Base-by-base conservation (phyloP, 768 basidiomycete genomes). In the Pleurotus pulmonarius region DNA sequence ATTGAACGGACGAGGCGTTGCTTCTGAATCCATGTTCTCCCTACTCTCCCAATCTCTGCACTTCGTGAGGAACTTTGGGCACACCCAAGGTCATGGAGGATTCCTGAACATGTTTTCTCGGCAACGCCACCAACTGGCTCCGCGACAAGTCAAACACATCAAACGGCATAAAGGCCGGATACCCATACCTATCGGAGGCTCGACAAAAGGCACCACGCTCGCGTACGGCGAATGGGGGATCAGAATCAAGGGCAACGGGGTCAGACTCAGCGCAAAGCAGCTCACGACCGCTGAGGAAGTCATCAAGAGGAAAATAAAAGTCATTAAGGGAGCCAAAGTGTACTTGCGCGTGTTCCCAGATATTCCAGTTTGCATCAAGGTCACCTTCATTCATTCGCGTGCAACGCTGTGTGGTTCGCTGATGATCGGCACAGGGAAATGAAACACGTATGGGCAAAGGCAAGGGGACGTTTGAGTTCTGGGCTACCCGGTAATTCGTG, bases 371-470 rank as follows among this genome's bases (percentile, higher is more conserved):
- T 97, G 95, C 76, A 87, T 98, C 55, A 98, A 99, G 83, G 93
- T 92, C 57, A 44, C 77, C n/a, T 64, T 6, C 38, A 13, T 48
- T 25, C 12, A 1, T 46, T 34, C 47, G 47, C 13, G 34, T 12
- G n/a, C 5, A n/a, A 20, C 46, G n/a, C n/a, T n/a, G 9, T 59
- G 29, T 18, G 20, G 40, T 6, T 20, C 9, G 16, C 29, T 26
- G 45, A 34, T 34, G 24, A 5, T 12, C 12, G 26, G 20, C 57
- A 5, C 58, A 94, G 92, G 96, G 97, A 54, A 98, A 97, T 64
- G 95, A 98, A 72, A 95, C 94, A 4, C 90, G 97, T 80, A 98
- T 98, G 97, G 97, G 97, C 49, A 98, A 98, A 73, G 97, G 97
- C 58, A 99, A 99, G 71, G 97, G 97, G 46, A 84, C 90, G 0